Conservation (phyloP, 1,284 basidiomycete species). For the Porphyrellus sp. region DNA sequence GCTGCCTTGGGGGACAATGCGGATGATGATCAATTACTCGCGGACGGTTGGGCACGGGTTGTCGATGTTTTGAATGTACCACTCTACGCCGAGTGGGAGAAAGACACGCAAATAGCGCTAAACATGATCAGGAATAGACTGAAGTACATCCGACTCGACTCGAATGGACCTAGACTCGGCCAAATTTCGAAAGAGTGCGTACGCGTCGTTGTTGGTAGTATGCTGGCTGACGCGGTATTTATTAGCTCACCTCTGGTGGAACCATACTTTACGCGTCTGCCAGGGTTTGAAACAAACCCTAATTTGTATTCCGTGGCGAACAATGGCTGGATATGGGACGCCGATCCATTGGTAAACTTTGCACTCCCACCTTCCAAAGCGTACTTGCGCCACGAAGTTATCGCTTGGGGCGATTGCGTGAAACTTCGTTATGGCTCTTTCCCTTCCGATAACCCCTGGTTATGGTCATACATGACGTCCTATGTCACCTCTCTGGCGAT, state of each 20-base stretch:
- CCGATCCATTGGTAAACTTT: constrained; percentile 93
- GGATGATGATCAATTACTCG: constrained; percentile 51
- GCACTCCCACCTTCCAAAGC: constrained; percentile 94
- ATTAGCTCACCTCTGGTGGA: constrained; percentile 79
- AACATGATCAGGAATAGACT: constrained; percentile 74
- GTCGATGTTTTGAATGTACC: constrained; percentile 86
- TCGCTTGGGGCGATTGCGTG: constrained; percentile 97
- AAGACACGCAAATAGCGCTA: constrained; percentile 73
- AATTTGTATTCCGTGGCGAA: constrained; percentile 83
- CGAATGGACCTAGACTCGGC: constrained; percentile 82
- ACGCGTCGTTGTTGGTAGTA: neutral
- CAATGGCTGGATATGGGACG: constrained; percentile 99
- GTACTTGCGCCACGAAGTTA: constrained; percentile 93
- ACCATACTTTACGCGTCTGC: constrained; percentile 84
- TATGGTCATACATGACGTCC: constrained; percentile 91
- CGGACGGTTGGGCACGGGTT: constrained; percentile 70
- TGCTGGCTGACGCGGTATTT: constrained; percentile 10
- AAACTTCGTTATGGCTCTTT: constrained; percentile 89
- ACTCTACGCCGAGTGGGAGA: constrained; percentile 82
- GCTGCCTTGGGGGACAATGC: constrained; percentile 60
- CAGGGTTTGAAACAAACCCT: constrained; percentile 60
- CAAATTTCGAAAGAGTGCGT: constrained; percentile 69
- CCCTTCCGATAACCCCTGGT: constrained; percentile 84
- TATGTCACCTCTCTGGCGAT: constrained; percentile 81
- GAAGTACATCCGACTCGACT: constrained; percentile 78